These are phyloP conservation scores for Picochlorum sp. DNA, from an alignment of 139 green algal genomes.

Conservation along the genomic window DNA sequence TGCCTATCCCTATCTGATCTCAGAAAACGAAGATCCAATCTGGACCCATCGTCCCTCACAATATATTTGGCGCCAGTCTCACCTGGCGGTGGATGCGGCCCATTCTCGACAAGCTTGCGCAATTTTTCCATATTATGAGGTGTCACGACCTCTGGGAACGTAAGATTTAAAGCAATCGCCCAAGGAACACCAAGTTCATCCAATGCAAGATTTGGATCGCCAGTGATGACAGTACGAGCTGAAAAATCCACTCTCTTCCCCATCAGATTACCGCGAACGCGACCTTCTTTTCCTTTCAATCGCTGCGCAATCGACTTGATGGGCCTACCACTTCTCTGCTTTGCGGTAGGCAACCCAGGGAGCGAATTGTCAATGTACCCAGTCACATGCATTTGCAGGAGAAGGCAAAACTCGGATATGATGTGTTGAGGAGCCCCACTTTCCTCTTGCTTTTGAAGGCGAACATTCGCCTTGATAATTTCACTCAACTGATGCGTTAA, in stretches of 20 bases:
- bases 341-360: conserved; percentile 55
- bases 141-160: conserved; percentile 92
- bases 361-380: conserved; percentile 95
- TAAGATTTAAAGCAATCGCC: conserved; percentile 96
- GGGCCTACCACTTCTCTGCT: conserved; percentile 64
- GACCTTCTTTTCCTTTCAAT: conserved; percentile 84
- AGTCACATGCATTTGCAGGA: conserved; percentile 86
- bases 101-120: conserved; percentile 87
- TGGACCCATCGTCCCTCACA: conserved; percentile 85
- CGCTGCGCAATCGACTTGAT: conserved; percentile 95
- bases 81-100: conserved; percentile 87
- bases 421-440: conserved; percentile 86
- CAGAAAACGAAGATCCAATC: conserved; percentile 84
- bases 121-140: conserved; percentile 72
- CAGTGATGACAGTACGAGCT: conserved; percentile 89
- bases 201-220: conserved; percentile 95
- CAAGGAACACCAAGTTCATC: conserved; percentile 97
- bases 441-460: conserved; percentile 72
- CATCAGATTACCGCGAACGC: conserved; percentile 98
- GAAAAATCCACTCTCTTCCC: conserved; percentile 99
- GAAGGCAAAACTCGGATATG: conserved; percentile 65
- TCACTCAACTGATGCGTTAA: conserved; percentile 95
- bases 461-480: conserved; percentile 90
- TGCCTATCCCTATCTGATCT: conserved; percentile 46
- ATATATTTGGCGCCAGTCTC: conserved; percentile 95